These are phyloP conservation scores for Podaxis sp. DNA, from an alignment of 768 basidiomycete species.

Conservation along the genomic window DNA sequence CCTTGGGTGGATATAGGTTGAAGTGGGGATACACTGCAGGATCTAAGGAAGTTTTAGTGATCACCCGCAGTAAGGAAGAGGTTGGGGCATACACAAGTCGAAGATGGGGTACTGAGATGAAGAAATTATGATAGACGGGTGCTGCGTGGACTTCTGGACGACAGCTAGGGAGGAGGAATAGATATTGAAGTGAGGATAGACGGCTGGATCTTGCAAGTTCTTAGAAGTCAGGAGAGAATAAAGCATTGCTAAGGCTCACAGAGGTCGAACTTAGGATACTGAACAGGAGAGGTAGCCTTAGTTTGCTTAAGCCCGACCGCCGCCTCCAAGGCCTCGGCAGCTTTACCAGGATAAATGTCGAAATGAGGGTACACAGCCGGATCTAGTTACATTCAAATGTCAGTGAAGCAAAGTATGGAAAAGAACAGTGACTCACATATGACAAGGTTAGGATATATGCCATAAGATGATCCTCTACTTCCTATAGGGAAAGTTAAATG, in stretches of 20 bases:
- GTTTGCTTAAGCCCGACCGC: background rate
- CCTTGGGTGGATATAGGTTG: slow-evolving; percentile 19
- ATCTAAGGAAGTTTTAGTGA: slow-evolving; percentile 25
- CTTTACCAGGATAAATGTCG: slow-evolving; percentile 22
- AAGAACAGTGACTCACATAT: slow-evolving; percentile 8
- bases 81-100: slow-evolving; percentile 30
- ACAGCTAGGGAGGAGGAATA: slow-evolving; percentile 14
- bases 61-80: background rate
- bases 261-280: slow-evolving; percentile 37
- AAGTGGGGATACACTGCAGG: slow-evolving; percentile 31
- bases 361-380: slow-evolving; percentile 31
- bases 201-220: slow-evolving; percentile 35
- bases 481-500: background rate
- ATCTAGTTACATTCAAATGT: slow-evolving; percentile 28
- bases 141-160: slow-evolving; percentile 20
- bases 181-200: slow-evolving; percentile 25
- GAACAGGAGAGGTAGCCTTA: background rate
- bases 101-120: slow-evolving; percentile 32
- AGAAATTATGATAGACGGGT: slow-evolving; percentile 17
- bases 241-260: slow-evolving; percentile 24
- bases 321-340: background rate
- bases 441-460: slow-evolving; percentile 5
- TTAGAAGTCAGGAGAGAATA: background rate
- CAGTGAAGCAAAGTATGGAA: background rate
- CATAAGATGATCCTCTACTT: background rate